These are phyloP conservation scores for Hamamelis virginiana DNA, from an alignment of 164 flowering plant genomes.

Conservation along the genomic window DNA sequence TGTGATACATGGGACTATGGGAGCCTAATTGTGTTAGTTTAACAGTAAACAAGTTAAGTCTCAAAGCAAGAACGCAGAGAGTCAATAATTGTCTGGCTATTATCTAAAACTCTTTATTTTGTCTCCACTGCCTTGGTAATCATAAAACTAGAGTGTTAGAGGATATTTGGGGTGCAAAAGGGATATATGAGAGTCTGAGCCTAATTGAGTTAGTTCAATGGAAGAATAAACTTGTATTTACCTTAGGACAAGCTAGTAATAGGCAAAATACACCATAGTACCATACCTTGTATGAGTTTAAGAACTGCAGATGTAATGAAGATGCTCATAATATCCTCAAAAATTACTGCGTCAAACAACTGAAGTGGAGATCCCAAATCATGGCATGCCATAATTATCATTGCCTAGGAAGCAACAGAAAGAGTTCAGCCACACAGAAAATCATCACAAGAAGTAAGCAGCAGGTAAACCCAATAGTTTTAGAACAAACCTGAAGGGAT, in stretches of 20 bases:
- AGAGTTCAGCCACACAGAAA: neutral
- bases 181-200: no score
- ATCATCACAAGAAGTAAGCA: neutral
- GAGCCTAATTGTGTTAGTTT: no score
- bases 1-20: no score
- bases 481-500: slow-evolving; percentile 76
- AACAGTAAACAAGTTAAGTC: no score
- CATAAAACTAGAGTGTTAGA: no score
- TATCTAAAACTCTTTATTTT: no score
- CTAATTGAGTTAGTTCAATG: no score
- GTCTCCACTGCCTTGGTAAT: no score
- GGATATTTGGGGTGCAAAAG: no score
- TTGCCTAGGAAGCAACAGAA: slow-evolving; percentile 46
- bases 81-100: no score
- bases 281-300: slow-evolving; percentile 67
- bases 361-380: slow-evolving; percentile 70
- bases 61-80: no score
- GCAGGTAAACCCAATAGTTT: neutral
- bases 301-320: slow-evolving; percentile 90
- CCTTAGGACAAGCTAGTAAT: neutral
- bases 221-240: neutral
- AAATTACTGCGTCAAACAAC: slow-evolving; percentile 54
- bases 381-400: slow-evolving; percentile 92
- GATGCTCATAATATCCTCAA: slow-evolving; percentile 77
- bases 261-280: neutral